phyloP scores from a whole-genome alignment of 2,329 filamentous ascomycete species.

The Alternaria arborescens region DNA sequence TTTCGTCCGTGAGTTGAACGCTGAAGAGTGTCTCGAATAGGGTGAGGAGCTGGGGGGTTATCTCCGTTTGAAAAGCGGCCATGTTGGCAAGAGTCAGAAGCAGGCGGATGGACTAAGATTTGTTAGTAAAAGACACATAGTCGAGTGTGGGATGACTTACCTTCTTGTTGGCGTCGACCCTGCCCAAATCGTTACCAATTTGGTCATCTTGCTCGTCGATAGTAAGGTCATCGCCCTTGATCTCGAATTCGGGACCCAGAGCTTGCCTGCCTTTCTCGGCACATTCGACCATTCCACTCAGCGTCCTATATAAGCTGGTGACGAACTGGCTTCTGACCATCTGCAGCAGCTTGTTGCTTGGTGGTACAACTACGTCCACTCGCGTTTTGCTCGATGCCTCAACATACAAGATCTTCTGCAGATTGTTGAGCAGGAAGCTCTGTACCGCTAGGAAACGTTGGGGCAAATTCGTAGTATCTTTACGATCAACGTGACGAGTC shows the following conservation, averaged over 20 bases:
- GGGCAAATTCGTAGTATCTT: constrained; percentile 92
- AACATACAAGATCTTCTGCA: constrained; percentile 96
- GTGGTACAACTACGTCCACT: constrained; percentile 84
- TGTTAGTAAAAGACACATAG: constrained; percentile 18
- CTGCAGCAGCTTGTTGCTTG: constrained; percentile 85
- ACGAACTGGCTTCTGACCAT: constrained; percentile 94
- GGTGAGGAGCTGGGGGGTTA: constrained; percentile 86
- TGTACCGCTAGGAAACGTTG: constrained; percentile 86
- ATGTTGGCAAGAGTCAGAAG: constrained; percentile 94
- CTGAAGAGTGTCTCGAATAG: constrained; percentile 95
- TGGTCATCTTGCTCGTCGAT: constrained; percentile 41
- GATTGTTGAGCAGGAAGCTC: constrained; percentile 78
- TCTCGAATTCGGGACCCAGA: constrained; percentile 64
- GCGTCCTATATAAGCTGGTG: constrained; percentile 88
- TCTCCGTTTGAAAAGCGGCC: constrained; percentile 78
- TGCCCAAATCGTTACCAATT: constrained; percentile 37
- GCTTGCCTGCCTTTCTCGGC: constrained; percentile 78
- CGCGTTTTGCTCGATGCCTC: constrained; percentile 81
- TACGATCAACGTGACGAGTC: constrained; percentile 81
- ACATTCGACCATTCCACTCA: constrained; percentile 97
- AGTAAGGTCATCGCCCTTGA: constrained; percentile 61
- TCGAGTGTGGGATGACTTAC: constrained; percentile 26
- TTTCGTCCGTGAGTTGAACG: constrained; percentile 92
- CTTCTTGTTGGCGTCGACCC: constrained; percentile 48
- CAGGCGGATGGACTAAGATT: constrained; percentile 81